These are phyloP conservation scores for Trichoderma arundinaceum DNA, from an alignment of 2,329 filamentous ascomycete genomes.

Conservation along the genomic window DNA sequence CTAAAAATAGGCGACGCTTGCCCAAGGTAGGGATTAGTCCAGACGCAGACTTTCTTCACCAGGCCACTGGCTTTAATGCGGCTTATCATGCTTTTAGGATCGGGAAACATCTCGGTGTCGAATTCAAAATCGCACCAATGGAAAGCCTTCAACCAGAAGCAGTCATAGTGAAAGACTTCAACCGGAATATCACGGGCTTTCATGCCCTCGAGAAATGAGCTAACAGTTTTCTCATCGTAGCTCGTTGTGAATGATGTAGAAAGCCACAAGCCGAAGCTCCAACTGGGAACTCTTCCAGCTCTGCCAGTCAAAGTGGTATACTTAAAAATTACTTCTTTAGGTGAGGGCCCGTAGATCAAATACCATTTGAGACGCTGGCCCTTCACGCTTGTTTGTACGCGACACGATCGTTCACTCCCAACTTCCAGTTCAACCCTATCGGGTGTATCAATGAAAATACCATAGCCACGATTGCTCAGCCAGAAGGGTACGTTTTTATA, in stretches of 20 bases:
- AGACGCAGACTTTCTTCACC: conserved; percentile 70
- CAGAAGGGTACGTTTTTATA: conserved; percentile 77
- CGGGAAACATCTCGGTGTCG: conserved; percentile 70
- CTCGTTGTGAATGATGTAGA: conserved; percentile 77
- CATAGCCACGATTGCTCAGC: conserved; percentile 75
- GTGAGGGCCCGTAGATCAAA: conserved; percentile 72
- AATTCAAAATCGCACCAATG: conserved; percentile 79
- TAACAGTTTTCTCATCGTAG: conserved; percentile 73
- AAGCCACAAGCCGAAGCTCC: conserved; percentile 79
- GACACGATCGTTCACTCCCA: conserved; percentile 73
- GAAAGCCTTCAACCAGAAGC: conserved; percentile 78
- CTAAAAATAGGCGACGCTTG: conserved; percentile 71
- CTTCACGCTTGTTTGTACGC: conserved; percentile 72
- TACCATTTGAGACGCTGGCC: conserved; percentile 76
- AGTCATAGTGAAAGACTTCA: conserved; percentile 77
- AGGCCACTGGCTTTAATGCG: conserved; percentile 68
- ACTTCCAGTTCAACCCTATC: conserved; percentile 74
- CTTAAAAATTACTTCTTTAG: conserved; percentile 71
- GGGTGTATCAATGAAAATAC: conserved; percentile 74
- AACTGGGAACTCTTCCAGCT: conserved; percentile 68
- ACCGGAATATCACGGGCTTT: conserved; percentile 67
- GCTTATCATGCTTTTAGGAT: conserved; percentile 67
- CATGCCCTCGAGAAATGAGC: conserved; percentile 72
- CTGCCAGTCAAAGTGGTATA: conserved; percentile 72
- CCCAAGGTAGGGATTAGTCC: conserved; percentile 77